phyloP scores from a whole-genome alignment of 768 basidiomycete species.

The Scleroderma citrinum region DNA sequence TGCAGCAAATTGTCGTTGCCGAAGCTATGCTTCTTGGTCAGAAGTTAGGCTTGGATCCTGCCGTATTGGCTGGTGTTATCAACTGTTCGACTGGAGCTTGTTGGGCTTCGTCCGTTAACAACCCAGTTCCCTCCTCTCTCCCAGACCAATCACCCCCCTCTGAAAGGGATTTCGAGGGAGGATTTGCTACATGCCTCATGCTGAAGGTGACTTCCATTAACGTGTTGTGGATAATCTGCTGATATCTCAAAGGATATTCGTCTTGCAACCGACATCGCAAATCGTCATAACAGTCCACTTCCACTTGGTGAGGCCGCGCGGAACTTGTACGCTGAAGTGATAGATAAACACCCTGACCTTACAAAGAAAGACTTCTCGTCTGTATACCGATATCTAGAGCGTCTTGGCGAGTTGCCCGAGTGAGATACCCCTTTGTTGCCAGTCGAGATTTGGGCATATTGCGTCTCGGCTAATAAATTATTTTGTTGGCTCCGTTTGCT shows the following conservation, averaged over 20 bases:
- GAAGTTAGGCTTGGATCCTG: constrained; percentile 72
- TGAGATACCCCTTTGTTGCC: no score
- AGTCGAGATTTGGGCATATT: constrained; percentile 10
- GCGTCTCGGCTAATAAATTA: not conserved
- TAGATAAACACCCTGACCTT: constrained; percentile 51
- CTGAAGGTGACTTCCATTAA: constrained; percentile 50
- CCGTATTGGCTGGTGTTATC: constrained; percentile 73
- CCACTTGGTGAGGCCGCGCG: constrained; percentile 65
- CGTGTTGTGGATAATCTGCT: not conserved
- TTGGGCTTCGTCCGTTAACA: constrained; percentile 83
- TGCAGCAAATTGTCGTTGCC: constrained; percentile 78
- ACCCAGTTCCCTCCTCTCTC: constrained; percentile 75
- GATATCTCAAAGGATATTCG: constrained; percentile 65
- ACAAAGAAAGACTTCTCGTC: constrained; percentile 75
- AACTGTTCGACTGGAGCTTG: constrained; percentile 82
- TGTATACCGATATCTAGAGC: constrained; percentile 61
- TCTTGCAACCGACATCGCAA: constrained; percentile 64
- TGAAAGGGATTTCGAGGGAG: constrained; percentile 77
- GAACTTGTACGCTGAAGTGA: constrained; percentile 52
- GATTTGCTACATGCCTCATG: constrained; percentile 81
- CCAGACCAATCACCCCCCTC: constrained; percentile 73
- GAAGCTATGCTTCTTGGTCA: constrained; percentile 88
- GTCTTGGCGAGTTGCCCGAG: no score
- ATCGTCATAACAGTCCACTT: constrained; percentile 41
- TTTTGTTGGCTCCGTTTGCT: not conserved